Conservation (phyloP, 148 eudicot species). For the Linanthus parryae region DNA sequence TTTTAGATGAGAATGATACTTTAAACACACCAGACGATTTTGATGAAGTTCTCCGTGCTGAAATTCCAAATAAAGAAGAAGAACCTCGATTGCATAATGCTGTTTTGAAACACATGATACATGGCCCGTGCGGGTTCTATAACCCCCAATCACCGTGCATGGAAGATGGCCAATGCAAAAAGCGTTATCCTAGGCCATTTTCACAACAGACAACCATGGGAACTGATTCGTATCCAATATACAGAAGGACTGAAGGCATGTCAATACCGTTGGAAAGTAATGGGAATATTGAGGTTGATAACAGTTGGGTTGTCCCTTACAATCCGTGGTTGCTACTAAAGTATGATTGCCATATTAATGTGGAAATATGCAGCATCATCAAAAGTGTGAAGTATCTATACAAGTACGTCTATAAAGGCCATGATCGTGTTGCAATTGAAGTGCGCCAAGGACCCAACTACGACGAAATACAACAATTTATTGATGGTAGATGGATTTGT, state of each 20-base stretch:
- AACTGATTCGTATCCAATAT: background rate
- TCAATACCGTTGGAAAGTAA: background rate
- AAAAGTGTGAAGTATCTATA: background rate
- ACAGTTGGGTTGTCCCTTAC: background rate
- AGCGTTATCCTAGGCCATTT: background rate
- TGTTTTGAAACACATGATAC: background rate
- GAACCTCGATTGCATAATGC: background rate
- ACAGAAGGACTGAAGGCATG: background rate
- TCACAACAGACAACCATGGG: background rate
- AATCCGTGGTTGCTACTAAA: background rate
- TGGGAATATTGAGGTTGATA: background rate
- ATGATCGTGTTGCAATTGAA: background rate
- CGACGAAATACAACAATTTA: background rate
- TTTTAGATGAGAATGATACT: constrained; percentile 1
- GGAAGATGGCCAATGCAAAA: background rate
- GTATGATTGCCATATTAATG: background rate
- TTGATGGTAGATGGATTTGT: background rate
- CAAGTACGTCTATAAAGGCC: background rate
- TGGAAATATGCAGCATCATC: background rate
- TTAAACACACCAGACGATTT: background rate
- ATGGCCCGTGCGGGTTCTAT: background rate
- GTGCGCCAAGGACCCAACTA: background rate
- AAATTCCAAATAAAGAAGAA: background rate
- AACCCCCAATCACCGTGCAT: background rate
- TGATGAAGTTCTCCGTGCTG: background rate